phyloP scores from a whole-genome alignment of 805 yeast species.

The Teunomyces stri region DNA sequence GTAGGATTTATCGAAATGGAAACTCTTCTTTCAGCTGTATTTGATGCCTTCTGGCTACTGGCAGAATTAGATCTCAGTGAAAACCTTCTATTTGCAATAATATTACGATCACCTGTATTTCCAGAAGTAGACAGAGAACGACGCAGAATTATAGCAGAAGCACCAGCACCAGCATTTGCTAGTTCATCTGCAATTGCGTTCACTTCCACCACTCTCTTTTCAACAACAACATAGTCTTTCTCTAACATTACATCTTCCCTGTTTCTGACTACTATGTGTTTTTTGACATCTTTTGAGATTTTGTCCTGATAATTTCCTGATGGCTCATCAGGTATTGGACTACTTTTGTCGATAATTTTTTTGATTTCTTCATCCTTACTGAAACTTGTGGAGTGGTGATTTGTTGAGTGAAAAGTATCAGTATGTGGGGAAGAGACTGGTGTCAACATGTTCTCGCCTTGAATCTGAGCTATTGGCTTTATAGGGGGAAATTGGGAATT shows the following conservation, averaged over 20 bases:
- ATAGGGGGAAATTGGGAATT: conserved; percentile 17
- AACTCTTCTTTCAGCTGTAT: conserved; percentile 59
- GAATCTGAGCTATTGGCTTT: background rate
- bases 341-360: conserved; percentile 39
- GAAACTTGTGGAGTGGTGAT: background rate
- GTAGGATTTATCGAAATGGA: conserved; percentile 77
- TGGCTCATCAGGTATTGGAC: conserved; percentile 41
- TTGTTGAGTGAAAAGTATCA: background rate
- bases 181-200: conserved; percentile 94
- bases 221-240: conserved; percentile 90
- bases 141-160: conserved; percentile 41
- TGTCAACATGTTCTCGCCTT: conserved; percentile 4
- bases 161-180: conserved; percentile 57
- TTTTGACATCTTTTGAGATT: background rate
- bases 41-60: conserved; percentile 56
- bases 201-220: conserved; percentile 91
- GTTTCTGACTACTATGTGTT: conserved; percentile 3
- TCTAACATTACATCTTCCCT: conserved; percentile 57
- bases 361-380: conserved; percentile 46
- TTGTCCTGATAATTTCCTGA: conserved; percentile 21
- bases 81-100: conserved; percentile 24
- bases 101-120: conserved; percentile 18
- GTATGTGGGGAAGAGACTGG: background rate
- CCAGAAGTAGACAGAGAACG: conserved; percentile 24
- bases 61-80: conserved; percentile 48